phyloP scores from a whole-genome alignment of 805 yeast species.

The Candida nemodendra region DNA sequence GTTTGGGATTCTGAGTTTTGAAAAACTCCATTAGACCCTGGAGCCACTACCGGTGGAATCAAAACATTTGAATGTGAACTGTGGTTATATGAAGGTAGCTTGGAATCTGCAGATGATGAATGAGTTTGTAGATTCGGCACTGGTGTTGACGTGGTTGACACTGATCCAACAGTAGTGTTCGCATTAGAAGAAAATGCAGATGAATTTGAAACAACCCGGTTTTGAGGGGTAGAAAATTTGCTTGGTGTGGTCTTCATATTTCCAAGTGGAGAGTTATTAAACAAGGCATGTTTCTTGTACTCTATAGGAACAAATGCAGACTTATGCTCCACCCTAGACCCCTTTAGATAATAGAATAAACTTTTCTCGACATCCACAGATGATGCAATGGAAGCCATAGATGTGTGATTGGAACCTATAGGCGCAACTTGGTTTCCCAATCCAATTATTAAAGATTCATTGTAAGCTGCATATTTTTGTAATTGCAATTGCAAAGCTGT shows the following conservation, averaged over 20 bases:
- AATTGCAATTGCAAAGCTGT: constrained; percentile 86
- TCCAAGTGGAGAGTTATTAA: constrained; percentile 23
- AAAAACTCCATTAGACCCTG: neutral
- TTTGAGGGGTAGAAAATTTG: constrained; percentile 1
- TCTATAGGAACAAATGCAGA: constrained; percentile 59
- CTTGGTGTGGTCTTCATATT: neutral
- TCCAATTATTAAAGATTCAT: constrained; percentile 79
- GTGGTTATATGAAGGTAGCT: neutral
- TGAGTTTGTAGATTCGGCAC: neutral
- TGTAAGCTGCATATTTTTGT: constrained; percentile 84
- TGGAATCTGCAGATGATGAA: neutral
- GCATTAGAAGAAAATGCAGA: constrained; percentile 4
- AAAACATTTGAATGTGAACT: too few species aligned
- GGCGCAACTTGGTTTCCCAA: constrained; percentile 84
- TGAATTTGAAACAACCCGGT: constrained; percentile 2
- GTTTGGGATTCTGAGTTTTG: neutral
- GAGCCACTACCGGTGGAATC: neutral
- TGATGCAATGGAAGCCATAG: constrained; percentile 76
- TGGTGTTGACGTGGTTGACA: constrained; percentile 2
- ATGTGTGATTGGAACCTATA: constrained; percentile 43
- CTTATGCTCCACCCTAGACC: constrained; percentile 35
- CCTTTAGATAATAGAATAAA: constrained; percentile 61
- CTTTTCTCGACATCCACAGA: constrained; percentile 83
- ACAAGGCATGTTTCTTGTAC: constrained; percentile 68
- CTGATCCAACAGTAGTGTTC: neutral